phyloP scores from a whole-genome alignment of 331 rosid species.

The Malus hybrid region DNA sequence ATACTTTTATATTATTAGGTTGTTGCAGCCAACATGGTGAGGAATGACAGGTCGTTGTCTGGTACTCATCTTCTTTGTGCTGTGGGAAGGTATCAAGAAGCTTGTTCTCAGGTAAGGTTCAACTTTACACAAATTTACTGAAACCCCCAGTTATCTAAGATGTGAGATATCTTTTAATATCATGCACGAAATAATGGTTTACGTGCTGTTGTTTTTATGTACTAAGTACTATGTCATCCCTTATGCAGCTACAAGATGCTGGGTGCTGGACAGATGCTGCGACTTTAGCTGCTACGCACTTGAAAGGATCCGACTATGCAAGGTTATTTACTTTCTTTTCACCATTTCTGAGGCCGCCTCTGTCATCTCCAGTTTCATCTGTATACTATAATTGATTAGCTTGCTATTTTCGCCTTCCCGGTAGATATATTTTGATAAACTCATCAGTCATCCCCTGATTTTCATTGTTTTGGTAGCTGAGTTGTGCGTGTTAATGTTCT shows the following conservation, averaged over 20 bases:
- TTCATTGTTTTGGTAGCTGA: background rate
- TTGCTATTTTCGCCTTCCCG: background rate
- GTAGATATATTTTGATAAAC: background rate
- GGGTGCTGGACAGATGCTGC: constrained; percentile 99
- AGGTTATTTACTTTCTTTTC: constrained; percentile 40
- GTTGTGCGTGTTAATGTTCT: background rate
- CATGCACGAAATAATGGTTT: background rate
- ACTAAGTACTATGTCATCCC: constrained; percentile 18
- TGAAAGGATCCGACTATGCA: constrained; percentile 90
- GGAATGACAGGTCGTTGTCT: constrained; percentile 94
- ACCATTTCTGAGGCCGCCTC: background rate
- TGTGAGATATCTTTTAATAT: background rate
- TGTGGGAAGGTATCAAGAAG: constrained; percentile 97
- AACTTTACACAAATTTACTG: background rate
- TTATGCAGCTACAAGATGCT: constrained; percentile 93
- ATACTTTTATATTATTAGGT: constrained; percentile 43
- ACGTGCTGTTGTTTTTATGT: background rate
- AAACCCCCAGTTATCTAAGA: background rate
- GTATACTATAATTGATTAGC: background rate
- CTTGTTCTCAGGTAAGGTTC: constrained; percentile 90
- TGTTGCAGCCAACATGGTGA: constrained; percentile 99
- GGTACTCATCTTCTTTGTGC: constrained; percentile 99
- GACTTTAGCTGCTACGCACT: constrained; percentile 90
- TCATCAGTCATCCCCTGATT: background rate
- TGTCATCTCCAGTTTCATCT: background rate